These are phyloP conservation scores for Rhamnella rubrinervis DNA, from an alignment of 331 rosid species.

Conservation along the genomic window DNA sequence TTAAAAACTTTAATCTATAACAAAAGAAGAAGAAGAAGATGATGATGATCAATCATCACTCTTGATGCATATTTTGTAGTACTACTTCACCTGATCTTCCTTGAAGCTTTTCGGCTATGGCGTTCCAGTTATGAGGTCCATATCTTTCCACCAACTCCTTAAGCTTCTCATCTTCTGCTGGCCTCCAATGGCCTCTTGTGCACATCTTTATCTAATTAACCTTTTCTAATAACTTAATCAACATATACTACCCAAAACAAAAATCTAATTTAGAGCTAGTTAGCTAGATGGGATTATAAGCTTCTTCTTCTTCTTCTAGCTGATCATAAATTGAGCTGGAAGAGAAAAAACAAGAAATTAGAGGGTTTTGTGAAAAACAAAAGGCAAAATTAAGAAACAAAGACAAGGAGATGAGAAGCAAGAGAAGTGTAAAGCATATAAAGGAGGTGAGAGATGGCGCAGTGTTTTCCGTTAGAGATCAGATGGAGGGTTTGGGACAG, in stretches of 20 bases:
- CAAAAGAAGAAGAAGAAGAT: too few species aligned
- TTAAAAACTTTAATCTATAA: too few species aligned
- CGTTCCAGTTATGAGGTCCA: constrained; percentile 99
- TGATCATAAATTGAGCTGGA: too few species aligned
- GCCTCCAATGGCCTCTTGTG: constrained; percentile 98
- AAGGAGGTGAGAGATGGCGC: constrained; percentile 28
- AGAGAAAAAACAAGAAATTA: too few species aligned
- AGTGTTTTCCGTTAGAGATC: constrained; percentile 76
- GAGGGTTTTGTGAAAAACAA: background rate
- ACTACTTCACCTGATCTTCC: constrained; percentile 78
- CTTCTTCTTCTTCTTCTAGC: too few species aligned
- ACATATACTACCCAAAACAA: too few species aligned
- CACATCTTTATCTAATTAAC: constrained; percentile 47
- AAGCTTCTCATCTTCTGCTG: constrained; percentile 89
- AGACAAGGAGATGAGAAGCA: constrained; percentile 17
- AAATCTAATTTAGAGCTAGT: too few species aligned
- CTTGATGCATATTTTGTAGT: background rate
- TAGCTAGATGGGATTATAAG: too few species aligned
- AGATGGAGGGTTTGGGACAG: constrained; percentile 65
- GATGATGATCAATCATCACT: background rate
- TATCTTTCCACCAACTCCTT: constrained; percentile 75
- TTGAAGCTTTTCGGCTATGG: constrained; percentile 88
- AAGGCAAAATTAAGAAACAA: background rate
- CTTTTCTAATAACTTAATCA: too few species aligned
- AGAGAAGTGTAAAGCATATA: too few species aligned